Conservation (phyloP, 805 yeast genomes). For the Sugiyamaella chiloensis region DNA sequence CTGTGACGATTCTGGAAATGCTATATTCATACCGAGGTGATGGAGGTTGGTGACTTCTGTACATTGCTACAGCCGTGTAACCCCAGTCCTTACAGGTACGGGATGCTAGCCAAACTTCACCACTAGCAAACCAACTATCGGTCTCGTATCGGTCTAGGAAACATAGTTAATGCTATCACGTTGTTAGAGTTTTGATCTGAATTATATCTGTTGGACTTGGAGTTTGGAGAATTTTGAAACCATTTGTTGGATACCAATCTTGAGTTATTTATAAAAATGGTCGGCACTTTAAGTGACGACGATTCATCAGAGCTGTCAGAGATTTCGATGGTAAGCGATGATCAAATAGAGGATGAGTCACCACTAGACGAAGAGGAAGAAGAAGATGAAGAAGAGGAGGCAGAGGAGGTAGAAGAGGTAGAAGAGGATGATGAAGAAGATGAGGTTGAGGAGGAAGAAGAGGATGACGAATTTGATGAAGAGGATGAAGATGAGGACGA, state of each 20-base stretch:
- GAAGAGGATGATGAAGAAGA: slow-evolving; percentile 22
- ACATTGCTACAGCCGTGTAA: not conserved
- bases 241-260: no score
- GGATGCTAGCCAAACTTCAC: not conserved
- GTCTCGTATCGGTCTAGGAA: no score
- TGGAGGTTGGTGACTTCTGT: not conserved
- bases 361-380: slow-evolving; percentile 6
- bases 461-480: slow-evolving; percentile 12
- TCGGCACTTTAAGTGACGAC: slow-evolving; percentile 9
- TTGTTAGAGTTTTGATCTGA: no score
- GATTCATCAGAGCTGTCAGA: slow-evolving; percentile 21
- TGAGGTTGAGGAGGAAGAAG: slow-evolving; percentile 24
- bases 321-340: slow-evolving; percentile 9
- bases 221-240: no score
- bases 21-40: slow-evolving; percentile 15
- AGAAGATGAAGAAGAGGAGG: slow-evolving; percentile 21
- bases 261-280: not conserved
- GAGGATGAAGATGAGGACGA: slow-evolving; percentile 23
- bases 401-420: slow-evolving; percentile 21
- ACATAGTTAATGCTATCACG: no score
- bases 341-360: slow-evolving; percentile 2
- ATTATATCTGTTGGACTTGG: no score
- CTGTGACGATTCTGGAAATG: slow-evolving; percentile 30
- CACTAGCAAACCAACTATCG: not conserved
- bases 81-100: no score